Conservation (phyloP, 768 basidiomycete genomes). For the Psilocybe sp. region DNA sequence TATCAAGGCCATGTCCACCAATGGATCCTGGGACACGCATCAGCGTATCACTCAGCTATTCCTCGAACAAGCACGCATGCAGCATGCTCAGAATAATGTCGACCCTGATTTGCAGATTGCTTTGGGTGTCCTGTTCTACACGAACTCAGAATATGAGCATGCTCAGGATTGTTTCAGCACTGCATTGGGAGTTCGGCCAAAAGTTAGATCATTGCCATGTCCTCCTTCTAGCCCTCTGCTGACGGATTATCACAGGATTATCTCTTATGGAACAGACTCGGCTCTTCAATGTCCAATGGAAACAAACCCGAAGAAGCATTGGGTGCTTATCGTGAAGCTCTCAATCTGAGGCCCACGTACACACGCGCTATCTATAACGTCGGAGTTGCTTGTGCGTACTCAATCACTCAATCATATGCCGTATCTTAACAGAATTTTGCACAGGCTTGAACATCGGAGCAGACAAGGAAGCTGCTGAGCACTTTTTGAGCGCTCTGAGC, state of each 20-base stretch:
- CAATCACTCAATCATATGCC: constrained; percentile 2
- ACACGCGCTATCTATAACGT: constrained; percentile 98
- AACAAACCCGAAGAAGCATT: constrained; percentile 92
- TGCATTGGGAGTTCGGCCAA: constrained; percentile 77
- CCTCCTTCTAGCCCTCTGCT: background rate
- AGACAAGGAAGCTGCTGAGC: constrained; percentile 93
- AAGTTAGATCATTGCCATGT: constrained; percentile 26
- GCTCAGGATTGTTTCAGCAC: constrained; percentile 94
- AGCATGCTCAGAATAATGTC: constrained; percentile 66
- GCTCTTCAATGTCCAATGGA: constrained; percentile 92
- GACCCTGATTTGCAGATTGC: constrained; percentile 94
- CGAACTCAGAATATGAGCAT: constrained; percentile 77
- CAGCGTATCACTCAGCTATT: constrained; percentile 79
- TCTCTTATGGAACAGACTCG: constrained; percentile 92
- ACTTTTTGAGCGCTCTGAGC: constrained; percentile 82
- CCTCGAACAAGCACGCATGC: constrained; percentile 76
- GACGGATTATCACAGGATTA: constrained; percentile 62
- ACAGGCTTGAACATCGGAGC: constrained; percentile 94
- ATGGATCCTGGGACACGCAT: constrained; percentile 82
- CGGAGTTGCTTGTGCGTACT: constrained; percentile 87
- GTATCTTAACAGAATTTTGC: constrained; percentile 4
- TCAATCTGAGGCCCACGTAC: constrained; percentile 89
- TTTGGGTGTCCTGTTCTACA: constrained; percentile 91
- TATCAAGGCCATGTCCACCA: constrained; percentile 46
- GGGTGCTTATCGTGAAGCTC: constrained; percentile 85